Evolutionary conservation across 768 basidiomycete genomes (phyloP).

Genomic region (Lepiota subincarnata): DNA sequence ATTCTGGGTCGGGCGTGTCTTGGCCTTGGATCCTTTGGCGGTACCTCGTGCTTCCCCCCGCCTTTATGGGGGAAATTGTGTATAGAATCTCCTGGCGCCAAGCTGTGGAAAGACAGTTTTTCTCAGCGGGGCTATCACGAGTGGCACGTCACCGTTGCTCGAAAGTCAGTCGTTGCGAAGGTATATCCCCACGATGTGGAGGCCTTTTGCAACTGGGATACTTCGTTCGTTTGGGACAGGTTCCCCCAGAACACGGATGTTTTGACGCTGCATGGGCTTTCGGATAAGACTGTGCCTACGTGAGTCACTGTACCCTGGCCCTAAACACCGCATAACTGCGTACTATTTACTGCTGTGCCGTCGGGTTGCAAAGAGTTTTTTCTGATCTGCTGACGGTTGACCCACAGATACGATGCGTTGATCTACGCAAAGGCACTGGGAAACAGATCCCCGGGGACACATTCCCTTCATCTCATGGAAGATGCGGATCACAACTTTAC

Average conservation of each 20-base stretch:
- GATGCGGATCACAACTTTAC: slow-evolving; percentile 78
- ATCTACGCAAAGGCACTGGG: slow-evolving; percentile 65
- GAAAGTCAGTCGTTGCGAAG: slow-evolving; percentile 47
- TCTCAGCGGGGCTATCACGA: slow-evolving; percentile 55
- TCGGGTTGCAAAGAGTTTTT: background rate
- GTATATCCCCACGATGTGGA: slow-evolving; percentile 60
- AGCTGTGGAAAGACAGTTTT: slow-evolving; percentile 47
- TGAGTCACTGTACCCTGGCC: slow-evolving; percentile 32
- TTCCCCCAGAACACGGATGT: slow-evolving; percentile 65
- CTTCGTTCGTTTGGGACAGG: slow-evolving; percentile 59
- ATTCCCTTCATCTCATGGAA: slow-evolving; percentile 66
- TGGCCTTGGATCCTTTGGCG: background rate
- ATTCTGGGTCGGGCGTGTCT: background rate
- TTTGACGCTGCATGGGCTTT: slow-evolving; percentile 75
- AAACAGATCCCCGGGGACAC: slow-evolving; percentile 57
- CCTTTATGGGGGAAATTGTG: slow-evolving; percentile 17
- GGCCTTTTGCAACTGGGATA: slow-evolving; percentile 60
- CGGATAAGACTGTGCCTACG: slow-evolving; percentile 66
- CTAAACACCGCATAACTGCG: background rate
- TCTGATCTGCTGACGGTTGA: slow-evolving; percentile 1
- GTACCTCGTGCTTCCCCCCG: background rate
- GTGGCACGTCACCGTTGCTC: slow-evolving; percentile 64
- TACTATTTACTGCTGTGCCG: background rate
- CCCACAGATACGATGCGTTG: slow-evolving; percentile 60
- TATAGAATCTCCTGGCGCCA: slow-evolving; percentile 19